Base-by-base conservation (phyloP, 2,329 filamentous ascomycete species). In the Penicillium sp. region DNA sequence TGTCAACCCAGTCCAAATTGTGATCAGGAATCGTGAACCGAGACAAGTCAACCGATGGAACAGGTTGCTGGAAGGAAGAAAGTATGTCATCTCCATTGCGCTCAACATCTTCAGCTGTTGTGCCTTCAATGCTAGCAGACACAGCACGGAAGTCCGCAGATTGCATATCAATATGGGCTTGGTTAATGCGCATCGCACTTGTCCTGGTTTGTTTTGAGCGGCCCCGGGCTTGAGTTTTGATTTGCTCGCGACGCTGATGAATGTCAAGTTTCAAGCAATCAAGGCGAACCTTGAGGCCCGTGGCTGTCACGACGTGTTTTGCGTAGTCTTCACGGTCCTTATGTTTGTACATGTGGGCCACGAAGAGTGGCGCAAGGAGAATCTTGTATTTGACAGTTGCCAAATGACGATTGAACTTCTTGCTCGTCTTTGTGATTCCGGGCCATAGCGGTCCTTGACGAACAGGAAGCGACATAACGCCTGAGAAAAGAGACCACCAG, bases 381-480 rank as follows among this genome's bases (percentile, higher is more conserved):
- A 99, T 77, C 59, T 93, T 97, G 76, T 97, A 97, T 78, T 99
- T 99, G 79, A 99, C 92, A 8, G 95, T 99, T n/a, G 91, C 93
- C 58, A 99, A 78, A 74, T 99, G 95, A 46, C 94, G 85, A 13
- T 93, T 93, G 70, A 99, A 99, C 71, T 99, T 99, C 77, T 99
- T 99, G 79, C 91, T 97, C 42, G 91, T 94, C 78, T 96, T 97
- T 64, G 97, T 94, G 23, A 91, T 83, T 0, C 91, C 91, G 6
- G 92, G 93, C 86, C 92, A 99, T 3, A 99, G 81, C 43, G 84
- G 82, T 14, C 94, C 94, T 76, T 99, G 95, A 0, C 94, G 90
- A 53, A 99, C 88, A 10, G 94, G 95, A 27, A 99, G 80, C 10
- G 93, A 95, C 86, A 97, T 91, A 8, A 93, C 89, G 1, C 93